These are phyloP conservation scores for Pseudogymnoascus sp. DNA, from an alignment of 2,329 filamentous ascomycete species.

Conservation along the genomic window DNA sequence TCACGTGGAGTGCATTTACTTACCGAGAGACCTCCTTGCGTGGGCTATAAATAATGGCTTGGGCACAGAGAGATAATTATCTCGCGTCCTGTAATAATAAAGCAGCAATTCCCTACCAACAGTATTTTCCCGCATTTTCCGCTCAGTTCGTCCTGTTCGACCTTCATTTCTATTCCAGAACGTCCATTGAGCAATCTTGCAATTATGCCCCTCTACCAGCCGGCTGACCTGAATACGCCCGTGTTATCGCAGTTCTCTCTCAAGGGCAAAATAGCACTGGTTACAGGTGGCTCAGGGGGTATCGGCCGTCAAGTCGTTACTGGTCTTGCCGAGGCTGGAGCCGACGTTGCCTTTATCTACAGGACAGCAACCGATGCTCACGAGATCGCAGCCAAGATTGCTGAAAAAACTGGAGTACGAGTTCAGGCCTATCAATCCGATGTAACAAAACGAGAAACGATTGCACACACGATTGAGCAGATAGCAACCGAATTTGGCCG, in stretches of 20 bases:
- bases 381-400: slow-evolving; percentile 22
- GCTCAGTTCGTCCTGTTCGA: background rate
- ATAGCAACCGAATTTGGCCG: slow-evolving; percentile 28
- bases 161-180: background rate
- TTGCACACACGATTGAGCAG: slow-evolving; percentile 28
- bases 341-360: slow-evolving; percentile 34
- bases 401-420: slow-evolving; percentile 3
- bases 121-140: background rate
- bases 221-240: background rate
- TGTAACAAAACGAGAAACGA: slow-evolving; percentile 27
- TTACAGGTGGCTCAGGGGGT: slow-evolving; percentile 40
- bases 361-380: slow-evolving; percentile 24
- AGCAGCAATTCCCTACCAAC: background rate
- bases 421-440: slow-evolving; percentile 34
- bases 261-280: slow-evolving; percentile 35
- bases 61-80: slow-evolving; percentile 6
- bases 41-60: slow-evolving; percentile 28
- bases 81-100: background rate
- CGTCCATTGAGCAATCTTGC: slow-evolving; percentile 26
- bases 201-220: slow-evolving; percentile 17
- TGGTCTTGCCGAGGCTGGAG: slow-evolving; percentile 38
- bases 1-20: slow-evolving; percentile 14
- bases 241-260: slow-evolving; percentile 33
- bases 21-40: slow-evolving; percentile 27
- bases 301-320: slow-evolving; percentile 37